phyloP scores from a whole-genome alignment of 2,329 filamentous ascomycete species.

The Corinectria fuckeliana region DNA sequence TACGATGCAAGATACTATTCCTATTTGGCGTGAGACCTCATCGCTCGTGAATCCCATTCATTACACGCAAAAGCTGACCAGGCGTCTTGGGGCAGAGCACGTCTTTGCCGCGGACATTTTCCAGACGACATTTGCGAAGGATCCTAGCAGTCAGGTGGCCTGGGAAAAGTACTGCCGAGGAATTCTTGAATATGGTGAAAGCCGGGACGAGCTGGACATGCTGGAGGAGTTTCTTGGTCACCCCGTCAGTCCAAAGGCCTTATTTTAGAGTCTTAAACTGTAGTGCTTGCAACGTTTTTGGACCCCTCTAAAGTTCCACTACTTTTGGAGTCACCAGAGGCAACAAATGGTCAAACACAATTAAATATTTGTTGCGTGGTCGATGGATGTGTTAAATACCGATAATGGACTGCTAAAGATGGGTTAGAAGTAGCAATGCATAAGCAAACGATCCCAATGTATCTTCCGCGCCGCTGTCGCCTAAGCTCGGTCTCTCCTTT shows the following conservation, averaged over 20 bases:
- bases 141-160: slow-evolving; percentile 22
- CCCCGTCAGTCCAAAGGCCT: background rate
- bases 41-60: too few species aligned
- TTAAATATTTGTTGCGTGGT: too few species aligned
- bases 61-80: background rate
- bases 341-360: too few species aligned
- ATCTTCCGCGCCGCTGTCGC: too few species aligned
- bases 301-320: background rate
- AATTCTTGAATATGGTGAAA: slow-evolving; percentile 31
- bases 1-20: slow-evolving; percentile 39
- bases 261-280: background rate
- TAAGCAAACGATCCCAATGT: too few species aligned
- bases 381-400: too few species aligned
- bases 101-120: slow-evolving; percentile 37
- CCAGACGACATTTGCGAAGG: slow-evolving; percentile 26
- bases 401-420: too few species aligned
- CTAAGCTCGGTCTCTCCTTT: too few species aligned
- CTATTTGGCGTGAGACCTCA: slow-evolving; percentile 16
- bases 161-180: slow-evolving; percentile 32
- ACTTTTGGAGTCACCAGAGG: too few species aligned
- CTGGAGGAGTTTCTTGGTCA: slow-evolving; percentile 33
- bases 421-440: too few species aligned
- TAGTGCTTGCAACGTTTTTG: background rate
- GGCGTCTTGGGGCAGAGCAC: slow-evolving; percentile 15
- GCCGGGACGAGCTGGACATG: slow-evolving; percentile 30